Conservation (phyloP, 2,329 filamentous ascomycete genomes). For the Pseudogymnoascus sp. region DNA sequence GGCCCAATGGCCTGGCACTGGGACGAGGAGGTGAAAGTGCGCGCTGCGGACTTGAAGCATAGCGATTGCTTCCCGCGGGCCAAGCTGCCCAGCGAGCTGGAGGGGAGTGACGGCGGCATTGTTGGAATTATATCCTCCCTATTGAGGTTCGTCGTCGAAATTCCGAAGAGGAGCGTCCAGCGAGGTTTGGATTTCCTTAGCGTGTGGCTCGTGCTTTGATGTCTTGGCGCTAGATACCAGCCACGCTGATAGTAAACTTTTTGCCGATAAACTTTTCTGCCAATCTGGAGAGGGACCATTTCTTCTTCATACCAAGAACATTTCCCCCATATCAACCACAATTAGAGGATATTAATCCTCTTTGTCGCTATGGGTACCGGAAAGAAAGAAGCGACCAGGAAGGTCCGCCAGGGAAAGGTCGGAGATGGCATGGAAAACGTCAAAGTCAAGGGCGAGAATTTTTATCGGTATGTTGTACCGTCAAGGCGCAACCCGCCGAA, state of each 20-base stretch:
- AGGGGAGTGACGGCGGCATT: constrained; percentile 26
- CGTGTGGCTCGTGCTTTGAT: constrained; percentile 9
- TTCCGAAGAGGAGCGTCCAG: neutral
- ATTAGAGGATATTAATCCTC: neutral
- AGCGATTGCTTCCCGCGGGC: constrained; percentile 26
- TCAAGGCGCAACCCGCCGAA: neutral
- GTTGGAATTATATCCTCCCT: neutral
- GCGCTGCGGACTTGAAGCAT: constrained; percentile 27
- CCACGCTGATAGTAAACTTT: constrained; percentile 10
- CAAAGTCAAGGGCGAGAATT: constrained; percentile 93
- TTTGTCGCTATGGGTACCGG: constrained; percentile 65
- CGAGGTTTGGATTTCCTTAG: constrained; percentile 11
- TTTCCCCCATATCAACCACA: constrained; percentile 6
- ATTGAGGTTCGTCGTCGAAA: constrained; percentile 5
- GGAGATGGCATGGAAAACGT: constrained; percentile 88
- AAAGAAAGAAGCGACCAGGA: constrained; percentile 85
- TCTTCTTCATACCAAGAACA: constrained; percentile 1
- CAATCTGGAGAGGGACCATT: constrained; percentile 16
- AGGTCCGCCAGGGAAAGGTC: constrained; percentile 75
- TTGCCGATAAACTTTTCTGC: constrained; percentile 11
- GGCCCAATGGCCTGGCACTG: constrained; percentile 54
- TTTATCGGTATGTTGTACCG: constrained; percentile 62
- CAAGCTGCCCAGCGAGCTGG: constrained; percentile 25
- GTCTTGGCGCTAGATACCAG: constrained; percentile 6
- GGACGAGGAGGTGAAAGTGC: constrained; percentile 41